Conservation (phyloP, 2,329 filamentous ascomycete genomes). For the Sporothrix phasma region DNA sequence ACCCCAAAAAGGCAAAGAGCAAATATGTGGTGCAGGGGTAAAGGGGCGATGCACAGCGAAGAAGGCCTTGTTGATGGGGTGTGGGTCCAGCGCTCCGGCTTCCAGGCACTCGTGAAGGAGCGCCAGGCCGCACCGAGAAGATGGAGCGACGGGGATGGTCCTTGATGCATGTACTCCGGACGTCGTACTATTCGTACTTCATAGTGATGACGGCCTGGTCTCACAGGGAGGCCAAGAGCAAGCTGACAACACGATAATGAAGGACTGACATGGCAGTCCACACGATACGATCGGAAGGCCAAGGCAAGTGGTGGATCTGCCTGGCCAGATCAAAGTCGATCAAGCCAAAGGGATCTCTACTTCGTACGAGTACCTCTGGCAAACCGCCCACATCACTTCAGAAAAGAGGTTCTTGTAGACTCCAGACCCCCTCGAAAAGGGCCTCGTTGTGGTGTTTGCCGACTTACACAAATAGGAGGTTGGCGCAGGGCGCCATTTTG, state of each 20-base stretch:
- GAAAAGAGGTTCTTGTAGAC: no score
- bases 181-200: no score
- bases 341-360: background rate
- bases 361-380: no score
- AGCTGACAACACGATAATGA: background rate
- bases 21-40: background rate
- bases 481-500: background rate
- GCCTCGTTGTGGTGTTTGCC: background rate
- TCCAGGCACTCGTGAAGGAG: background rate
- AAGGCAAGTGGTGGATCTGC: background rate
- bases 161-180: no score
- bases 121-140: background rate
- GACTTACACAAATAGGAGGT: constrained; percentile 7
- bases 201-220: background rate
- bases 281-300: background rate
- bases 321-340: background rate
- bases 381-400: background rate
- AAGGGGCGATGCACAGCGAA: constrained; percentile 3
- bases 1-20: background rate
- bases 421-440: background rate
- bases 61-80: background rate
- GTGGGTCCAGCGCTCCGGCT: constrained; percentile 4
- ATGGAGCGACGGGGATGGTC: background rate
- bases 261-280: background rate
- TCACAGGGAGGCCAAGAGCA: background rate